Base-by-base conservation (phyloP, 345 rosid genomes). In the Murraya koenigii region DNA sequence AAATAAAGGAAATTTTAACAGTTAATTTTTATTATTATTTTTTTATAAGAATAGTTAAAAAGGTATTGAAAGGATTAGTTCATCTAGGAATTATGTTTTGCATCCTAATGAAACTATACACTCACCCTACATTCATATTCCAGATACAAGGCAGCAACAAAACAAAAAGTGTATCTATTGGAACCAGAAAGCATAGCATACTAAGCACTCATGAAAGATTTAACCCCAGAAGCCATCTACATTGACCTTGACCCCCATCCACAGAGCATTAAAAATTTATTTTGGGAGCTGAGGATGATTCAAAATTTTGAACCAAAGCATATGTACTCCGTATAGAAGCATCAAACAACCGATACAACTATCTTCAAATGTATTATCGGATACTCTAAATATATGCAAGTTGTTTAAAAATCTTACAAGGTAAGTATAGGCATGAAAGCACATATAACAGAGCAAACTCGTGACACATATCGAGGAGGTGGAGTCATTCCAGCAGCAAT, bases 401-500 rank as follows among this genome's bases (percentile, higher is more conserved):
- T 7, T 41, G 39, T 55, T 75, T n/a, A 26, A 20, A 14, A 28
- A 80, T 83, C 94, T 89, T 87, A 95, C 98, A 92, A 79, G 66
- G 99, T 93, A 79, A 93, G 84, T 64, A 89, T 38, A 0, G 99
- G 99, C 96, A 95, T 91, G 79, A 92, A 78, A 61, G 96, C 85
- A 62, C 96, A 95, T 64, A 95, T 85, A 74, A 93, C 90, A 2
- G 96, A 91, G 86, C 96, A 95, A 85, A 91, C 92, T 49, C 94
- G 88, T 36, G 97, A 93, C 55, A 90, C 93, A 80, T 90, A 95
- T 85, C 92, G 91, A 56, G 99, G 99, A 71, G 98, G 98, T 69
- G 99, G 98, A 0, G 98, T 93, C 99, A 95, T 95, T 84, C 97
- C 98, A 13, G 79, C 90, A 44, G 98, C 81, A 19, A 95, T 93